Percentiles rank a stretch among this genome's conserved stretches.
Conservation (phyloP, 2,329 filamentous ascomycete genomes). For the Nigrospora oryzae region DNA sequence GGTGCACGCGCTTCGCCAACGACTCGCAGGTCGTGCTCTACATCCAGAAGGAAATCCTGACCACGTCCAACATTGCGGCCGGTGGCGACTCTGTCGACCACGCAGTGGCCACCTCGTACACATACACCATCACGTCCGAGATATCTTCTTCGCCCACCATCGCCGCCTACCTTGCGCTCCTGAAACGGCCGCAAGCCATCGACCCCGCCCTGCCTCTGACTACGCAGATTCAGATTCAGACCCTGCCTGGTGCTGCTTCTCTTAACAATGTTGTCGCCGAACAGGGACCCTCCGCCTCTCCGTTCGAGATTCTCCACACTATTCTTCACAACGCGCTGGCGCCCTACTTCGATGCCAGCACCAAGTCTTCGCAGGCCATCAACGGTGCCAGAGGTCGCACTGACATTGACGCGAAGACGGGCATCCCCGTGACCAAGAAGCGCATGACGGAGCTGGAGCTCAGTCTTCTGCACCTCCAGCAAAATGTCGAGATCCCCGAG, state of each 20-base stretch:
- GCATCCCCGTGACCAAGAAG: conserved; percentile 95
- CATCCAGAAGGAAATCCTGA: conserved; percentile 72
- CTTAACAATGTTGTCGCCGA: conserved; percentile 58
- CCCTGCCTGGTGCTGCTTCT: conserved; percentile 74
- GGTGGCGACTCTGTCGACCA: conserved; percentile 15
- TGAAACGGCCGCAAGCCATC: conserved; percentile 84
- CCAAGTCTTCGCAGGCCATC: conserved; percentile 65
- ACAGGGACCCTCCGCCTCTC: conserved; percentile 66
- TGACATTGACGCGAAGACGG: conserved; percentile 85
- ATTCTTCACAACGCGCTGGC: conserved; percentile 85
- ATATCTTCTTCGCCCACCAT: conserved; percentile 74
- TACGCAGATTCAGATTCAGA: conserved; percentile 86
- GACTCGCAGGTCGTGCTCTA: conserved; percentile 86
- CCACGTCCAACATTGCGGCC: conserved; percentile 41
- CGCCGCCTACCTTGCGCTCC: conserved; percentile 74
- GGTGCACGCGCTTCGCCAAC: conserved; percentile 81
- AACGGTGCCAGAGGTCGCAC: conserved; percentile 63
- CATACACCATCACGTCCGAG: conserved; percentile 75
- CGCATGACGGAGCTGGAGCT: conserved; percentile 90
- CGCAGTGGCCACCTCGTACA: conserved; percentile 46
- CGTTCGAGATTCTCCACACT: conserved; percentile 88
- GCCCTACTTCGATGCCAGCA: conserved; percentile 96
- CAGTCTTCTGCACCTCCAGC: conserved; percentile 82
- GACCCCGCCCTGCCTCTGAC: conserved; percentile 75
- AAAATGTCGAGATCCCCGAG: conserved; percentile 96